Conservation (phyloP, 805 yeast species). For the Cyberlindnera lachancei region DNA sequence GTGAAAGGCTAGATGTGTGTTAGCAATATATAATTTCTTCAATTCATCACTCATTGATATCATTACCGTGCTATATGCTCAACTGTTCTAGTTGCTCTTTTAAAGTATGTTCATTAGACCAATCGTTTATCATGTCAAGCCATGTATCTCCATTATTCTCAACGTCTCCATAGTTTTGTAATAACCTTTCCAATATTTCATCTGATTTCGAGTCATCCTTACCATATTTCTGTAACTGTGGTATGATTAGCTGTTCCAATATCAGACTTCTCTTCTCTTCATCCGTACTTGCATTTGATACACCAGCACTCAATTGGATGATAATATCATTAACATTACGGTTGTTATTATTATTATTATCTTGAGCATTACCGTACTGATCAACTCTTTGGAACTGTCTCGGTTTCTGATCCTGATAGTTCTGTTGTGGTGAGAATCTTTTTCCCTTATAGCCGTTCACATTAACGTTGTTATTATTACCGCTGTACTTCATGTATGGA, state of each 20-base stretch:
- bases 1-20: too few relatives aligned
- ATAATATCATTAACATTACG: too few relatives aligned
- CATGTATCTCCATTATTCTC: constrained; percentile 6
- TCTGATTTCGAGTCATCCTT: constrained; percentile 1
- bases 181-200: constrained; percentile 2
- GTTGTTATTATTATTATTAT: too few relatives aligned
- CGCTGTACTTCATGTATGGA: background rate
- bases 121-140: constrained; percentile 13
- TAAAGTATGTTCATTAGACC: constrained; percentile 9
- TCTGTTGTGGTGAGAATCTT: background rate
- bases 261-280: constrained; percentile 5
- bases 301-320: constrained; percentile 8
- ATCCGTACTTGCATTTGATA: constrained; percentile 3
- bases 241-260: constrained; percentile 6
- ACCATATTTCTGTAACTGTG: constrained; percentile 5
- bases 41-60: background rate
- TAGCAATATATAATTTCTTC: background rate
- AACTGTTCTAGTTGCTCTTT: constrained; percentile 5
- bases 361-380: constrained; percentile 2
- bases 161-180: constrained; percentile 2
- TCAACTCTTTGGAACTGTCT: constrained; percentile 1
- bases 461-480: constrained; percentile 1
- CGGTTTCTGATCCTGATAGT: background rate
- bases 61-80: background rate
- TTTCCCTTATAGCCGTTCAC: constrained; percentile 1